Conservation (phyloP, 768 basidiomycete species). For the Boletus reticulatus region DNA sequence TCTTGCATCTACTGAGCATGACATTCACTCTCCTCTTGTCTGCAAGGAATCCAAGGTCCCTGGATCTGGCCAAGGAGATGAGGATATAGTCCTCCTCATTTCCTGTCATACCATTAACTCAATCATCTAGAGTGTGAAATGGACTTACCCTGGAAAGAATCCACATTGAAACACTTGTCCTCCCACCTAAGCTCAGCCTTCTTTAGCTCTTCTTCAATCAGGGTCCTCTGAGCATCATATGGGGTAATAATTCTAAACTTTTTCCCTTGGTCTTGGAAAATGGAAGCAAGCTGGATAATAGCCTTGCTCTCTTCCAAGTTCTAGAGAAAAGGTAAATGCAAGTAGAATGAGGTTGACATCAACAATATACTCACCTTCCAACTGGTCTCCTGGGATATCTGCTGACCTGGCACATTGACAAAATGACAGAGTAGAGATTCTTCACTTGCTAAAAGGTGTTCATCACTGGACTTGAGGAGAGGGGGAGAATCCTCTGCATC, state of each 20-base stretch:
- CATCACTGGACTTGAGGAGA: slow-evolving; percentile 47
- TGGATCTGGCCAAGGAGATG: slow-evolving; percentile 66
- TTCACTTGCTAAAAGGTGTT: slow-evolving; percentile 46
- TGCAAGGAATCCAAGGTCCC: slow-evolving; percentile 62
- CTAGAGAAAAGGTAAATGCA: slow-evolving; percentile 34
- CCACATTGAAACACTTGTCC: slow-evolving; percentile 74
- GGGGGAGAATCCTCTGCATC: slow-evolving; percentile 17
- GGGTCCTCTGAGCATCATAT: slow-evolving; percentile 69
- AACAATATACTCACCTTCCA: slow-evolving; percentile 32
- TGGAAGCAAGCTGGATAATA: slow-evolving; percentile 54
- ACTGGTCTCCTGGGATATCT: slow-evolving; percentile 36
- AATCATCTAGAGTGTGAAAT: neutral
- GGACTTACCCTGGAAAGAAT: slow-evolving; percentile 71
- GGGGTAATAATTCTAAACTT: slow-evolving; percentile 73
- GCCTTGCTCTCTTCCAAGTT: slow-evolving; percentile 57
- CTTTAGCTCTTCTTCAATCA: slow-evolving; percentile 58
- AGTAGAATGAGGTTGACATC: neutral
- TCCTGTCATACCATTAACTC: slow-evolving; percentile 40
- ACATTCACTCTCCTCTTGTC: slow-evolving; percentile 77
- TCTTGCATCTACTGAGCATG: slow-evolving; percentile 81
- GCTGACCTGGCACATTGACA: slow-evolving; percentile 52
- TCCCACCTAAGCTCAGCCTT: slow-evolving; percentile 50
- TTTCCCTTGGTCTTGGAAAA: slow-evolving; percentile 49
- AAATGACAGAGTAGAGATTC: slow-evolving; percentile 56
- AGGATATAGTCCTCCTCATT: slow-evolving; percentile 82